Base-by-base conservation (phyloP, 2,329 filamentous ascomycete species). In the Metarhizium guizhouense region DNA sequence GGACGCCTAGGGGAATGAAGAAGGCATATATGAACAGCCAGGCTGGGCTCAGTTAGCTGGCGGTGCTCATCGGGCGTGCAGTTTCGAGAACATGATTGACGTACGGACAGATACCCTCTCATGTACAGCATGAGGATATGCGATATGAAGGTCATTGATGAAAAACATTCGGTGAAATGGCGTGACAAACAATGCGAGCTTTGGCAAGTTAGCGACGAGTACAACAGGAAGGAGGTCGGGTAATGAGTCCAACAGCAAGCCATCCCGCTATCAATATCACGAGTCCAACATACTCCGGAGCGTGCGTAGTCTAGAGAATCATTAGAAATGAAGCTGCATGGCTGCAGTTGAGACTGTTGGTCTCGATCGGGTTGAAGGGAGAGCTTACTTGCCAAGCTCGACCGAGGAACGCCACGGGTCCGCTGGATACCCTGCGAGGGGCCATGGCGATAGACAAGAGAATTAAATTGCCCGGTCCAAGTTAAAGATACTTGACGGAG, bases 91-190 rank as follows among this genome's bases (percentile, higher is more conserved):
- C 8, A 14, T 1, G 16, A 5, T 43, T 25, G 36, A 75, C 85
- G 62, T 76, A 87, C 86, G 69, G 14, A 95, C 84, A 7, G 90
- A 79, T 0, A 99, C 94, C 59, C 91, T 83, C 71, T 99, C 92
- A 52, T 87, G 73, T 56, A 87, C 78, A 25, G 94, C 90, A 72
- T 95, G 88, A 0, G 94, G 94, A 66, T 87, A 96, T 60, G 90
- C 86, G 57, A 97, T 90, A 52, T 84, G 77, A 29, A 88, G 80
- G 68, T 97, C 90, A 68, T 91, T 88, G 59, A 97, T 81, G 60
- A 84, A 88, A 74, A 99, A 97, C 83, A 96, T 88, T 72, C 90
- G 90, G 70, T 97, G 91, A 69, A 97, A 97, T 0, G 94, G 94
- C 58, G 86, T 85, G 63, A 89, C 80, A 50, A 71, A 66, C 16